Conservation (phyloP, 345 rosid species). For the Citrus trifoliata region DNA sequence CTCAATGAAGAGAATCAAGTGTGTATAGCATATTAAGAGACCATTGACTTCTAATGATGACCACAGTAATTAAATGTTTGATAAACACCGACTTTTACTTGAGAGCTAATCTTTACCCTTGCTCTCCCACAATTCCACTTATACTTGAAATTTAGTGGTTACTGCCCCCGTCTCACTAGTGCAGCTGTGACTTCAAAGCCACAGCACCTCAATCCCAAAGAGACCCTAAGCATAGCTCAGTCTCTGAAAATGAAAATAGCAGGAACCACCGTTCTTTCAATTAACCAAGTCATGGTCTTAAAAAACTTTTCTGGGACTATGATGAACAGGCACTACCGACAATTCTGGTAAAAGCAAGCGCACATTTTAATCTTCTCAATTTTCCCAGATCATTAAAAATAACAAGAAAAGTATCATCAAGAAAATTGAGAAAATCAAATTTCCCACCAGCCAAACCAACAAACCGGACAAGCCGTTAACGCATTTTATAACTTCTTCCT, state of each 20-base stretch:
- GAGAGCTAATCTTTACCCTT: neutral
- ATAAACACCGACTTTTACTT: neutral
- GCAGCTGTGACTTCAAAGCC: neutral
- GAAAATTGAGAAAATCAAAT: neutral
- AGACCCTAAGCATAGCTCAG: neutral
- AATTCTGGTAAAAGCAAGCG: neutral
- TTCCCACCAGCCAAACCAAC: neutral
- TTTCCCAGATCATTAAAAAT: neutral
- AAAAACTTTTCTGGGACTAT: no score
- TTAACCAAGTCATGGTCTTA: no score
- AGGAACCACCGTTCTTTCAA: no score
- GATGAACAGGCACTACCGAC: no score
- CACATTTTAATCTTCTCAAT: neutral
- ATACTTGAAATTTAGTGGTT: neutral
- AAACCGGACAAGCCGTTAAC: neutral
- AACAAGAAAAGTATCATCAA: neutral
- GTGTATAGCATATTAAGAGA: neutral
- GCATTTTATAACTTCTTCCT: neutral
- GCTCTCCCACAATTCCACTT: neutral
- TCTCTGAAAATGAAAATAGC: neutral
- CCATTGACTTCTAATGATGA: neutral
- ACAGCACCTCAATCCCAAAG: neutral
- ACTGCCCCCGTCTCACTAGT: neutral
- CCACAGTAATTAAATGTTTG: no score
- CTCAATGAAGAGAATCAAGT: neutral